A percentile compares a stretch with the other conserved stretches of the same genome.
These are phyloP conservation scores for Prunus persica DNA, from an alignment of 306 rosid genomes.

Conservation along the genomic window Prunus_persica_NCBIv2 NC_034012.1:19874001-19874500, in stretches of 20 bases:
- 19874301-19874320: no score
- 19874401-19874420: slow-evolving; percentile 74
- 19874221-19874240: slow-evolving; percentile 67
- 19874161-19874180: slow-evolving; percentile 88
- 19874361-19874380: slow-evolving; percentile 49
- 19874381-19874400: slow-evolving; percentile 53
- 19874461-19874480: slow-evolving; percentile 60
- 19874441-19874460: slow-evolving; percentile 69
- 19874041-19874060: slow-evolving; percentile 72
- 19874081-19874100: slow-evolving; percentile 81
- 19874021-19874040: neutral
- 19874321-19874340: neutral
- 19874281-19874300: neutral
- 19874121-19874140: slow-evolving; percentile 74
- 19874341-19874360: slow-evolving; percentile 59
- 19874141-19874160: slow-evolving; percentile 69
- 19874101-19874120: slow-evolving; percentile 85
- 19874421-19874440: slow-evolving; percentile 79
- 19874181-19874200: slow-evolving; percentile 58
- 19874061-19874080: slow-evolving; percentile 72
- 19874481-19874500: slow-evolving; percentile 58
- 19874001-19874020: neutral
- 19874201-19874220: slow-evolving; percentile 71
- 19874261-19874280: neutral
- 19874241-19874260: neutral